These are phyloP conservation scores for Pichia nanzhaoensis DNA, from an alignment of 805 yeast species.

Conservation along the genomic window DNA sequence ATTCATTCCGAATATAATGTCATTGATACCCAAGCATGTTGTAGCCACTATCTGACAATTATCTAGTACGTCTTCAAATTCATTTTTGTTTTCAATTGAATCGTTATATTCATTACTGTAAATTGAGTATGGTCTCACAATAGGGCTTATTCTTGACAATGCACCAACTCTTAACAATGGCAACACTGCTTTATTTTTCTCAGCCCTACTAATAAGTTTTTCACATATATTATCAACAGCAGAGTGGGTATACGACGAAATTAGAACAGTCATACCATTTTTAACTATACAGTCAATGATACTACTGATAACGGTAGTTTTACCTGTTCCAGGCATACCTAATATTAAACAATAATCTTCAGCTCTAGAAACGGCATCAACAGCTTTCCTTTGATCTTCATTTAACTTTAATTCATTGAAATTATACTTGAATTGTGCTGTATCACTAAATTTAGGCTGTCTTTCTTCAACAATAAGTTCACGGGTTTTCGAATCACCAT, in stretches of 20 bases:
- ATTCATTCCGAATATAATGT: conserved; percentile 48
- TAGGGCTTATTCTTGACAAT: conserved; percentile 52
- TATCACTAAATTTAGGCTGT: conserved; percentile 36
- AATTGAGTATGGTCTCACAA: conserved; percentile 48
- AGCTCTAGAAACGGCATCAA: conserved; percentile 56
- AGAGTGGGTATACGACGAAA: conserved; percentile 88
- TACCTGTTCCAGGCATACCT: conserved; percentile 99
- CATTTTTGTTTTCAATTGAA: conserved; percentile 32
- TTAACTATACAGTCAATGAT: conserved; percentile 55
- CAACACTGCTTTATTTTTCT: conserved; percentile 15
- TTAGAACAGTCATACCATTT: conserved; percentile 58
- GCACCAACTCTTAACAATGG: conserved; percentile 66
- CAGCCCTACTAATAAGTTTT: conserved; percentile 42
- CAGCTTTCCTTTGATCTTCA: conserved; percentile 63
- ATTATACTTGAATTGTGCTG: conserved; percentile 20
- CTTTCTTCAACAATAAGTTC: conserved; percentile 47
- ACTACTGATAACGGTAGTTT: conserved; percentile 82
- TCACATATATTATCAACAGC: conserved; percentile 91
- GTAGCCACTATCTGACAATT: conserved; percentile 75
- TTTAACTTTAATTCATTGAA: conserved; percentile 38
- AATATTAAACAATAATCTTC: conserved; percentile 73
- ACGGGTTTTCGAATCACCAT: conserved; percentile 39
- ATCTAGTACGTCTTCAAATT: conserved; percentile 41
- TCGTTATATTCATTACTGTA: conserved; percentile 29
- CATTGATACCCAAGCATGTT: conserved; percentile 75